Percentiles rank a stretch among this genome's conserved stretches.
These are phyloP conservation scores for Jatropha podagrica DNA, from an alignment of 441 rosid species.

Conservation along the genomic window DNA sequence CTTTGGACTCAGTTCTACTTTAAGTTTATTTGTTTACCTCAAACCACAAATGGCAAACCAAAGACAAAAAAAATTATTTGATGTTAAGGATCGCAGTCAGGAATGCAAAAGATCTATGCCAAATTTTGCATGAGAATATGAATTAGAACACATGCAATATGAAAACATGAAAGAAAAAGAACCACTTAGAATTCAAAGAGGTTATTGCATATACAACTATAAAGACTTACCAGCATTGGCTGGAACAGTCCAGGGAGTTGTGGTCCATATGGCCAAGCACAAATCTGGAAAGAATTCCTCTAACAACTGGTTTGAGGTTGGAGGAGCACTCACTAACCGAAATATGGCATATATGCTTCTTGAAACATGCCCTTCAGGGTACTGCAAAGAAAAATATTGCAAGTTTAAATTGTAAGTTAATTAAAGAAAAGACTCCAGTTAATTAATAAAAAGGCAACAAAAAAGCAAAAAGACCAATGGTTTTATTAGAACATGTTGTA, in stretches of 20 bases:
- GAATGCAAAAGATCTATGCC: neutral
- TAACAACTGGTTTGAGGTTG: slow-evolving; percentile 42
- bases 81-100: neutral
- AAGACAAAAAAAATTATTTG: neutral
- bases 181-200: neutral
- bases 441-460: neutral
- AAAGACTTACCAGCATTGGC: slow-evolving; percentile 83
- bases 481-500: slow-evolving; percentile 7
- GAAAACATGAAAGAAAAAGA: neutral
- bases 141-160: neutral
- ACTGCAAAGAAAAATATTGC: slow-evolving; percentile 41
- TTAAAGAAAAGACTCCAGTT: neutral
- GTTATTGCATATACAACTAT: neutral
- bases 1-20: no score
- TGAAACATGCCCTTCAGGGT: slow-evolving; percentile 96
- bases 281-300: slow-evolving; percentile 77
- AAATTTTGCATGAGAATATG: neutral
- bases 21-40: neutral
- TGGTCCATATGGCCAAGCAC: slow-evolving; percentile 91
- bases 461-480: neutral
- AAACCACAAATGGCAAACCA: neutral
- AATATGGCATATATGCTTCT: slow-evolving; percentile 88
- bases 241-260: slow-evolving; percentile 98
- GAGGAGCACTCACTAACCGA: slow-evolving; percentile 49
- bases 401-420: neutral